Conservation (phyloP, 2,329 filamentous ascomycete species). For the Fulvia fulva region DNA sequence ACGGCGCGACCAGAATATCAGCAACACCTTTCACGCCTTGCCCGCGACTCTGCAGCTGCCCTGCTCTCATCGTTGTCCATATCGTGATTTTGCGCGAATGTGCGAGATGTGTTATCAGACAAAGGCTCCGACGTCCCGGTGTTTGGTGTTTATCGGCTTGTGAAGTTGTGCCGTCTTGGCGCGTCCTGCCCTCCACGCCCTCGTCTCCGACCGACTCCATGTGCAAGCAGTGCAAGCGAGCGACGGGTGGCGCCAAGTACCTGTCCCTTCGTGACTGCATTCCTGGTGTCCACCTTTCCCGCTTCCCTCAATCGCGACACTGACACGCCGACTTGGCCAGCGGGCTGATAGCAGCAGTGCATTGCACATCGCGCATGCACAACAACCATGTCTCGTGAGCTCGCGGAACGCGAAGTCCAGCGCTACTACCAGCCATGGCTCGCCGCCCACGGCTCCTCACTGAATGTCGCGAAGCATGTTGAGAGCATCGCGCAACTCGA, state of each 20-base stretch:
- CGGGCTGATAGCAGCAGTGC: no score
- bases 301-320: background rate
- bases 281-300: background rate
- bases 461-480: slow-evolving; percentile 26
- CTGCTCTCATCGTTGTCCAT: no score
- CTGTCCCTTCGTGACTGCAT: background rate
- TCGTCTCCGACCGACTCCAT: background rate
- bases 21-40: background rate
- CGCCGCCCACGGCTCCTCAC: slow-evolving; percentile 22
- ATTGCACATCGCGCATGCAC: background rate
- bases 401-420: slow-evolving; percentile 6
- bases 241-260: background rate
- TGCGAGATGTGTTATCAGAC: background rate
- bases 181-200: background rate
- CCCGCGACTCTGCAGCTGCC: background rate
- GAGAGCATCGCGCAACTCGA: slow-evolving; percentile 22
- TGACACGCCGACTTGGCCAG: no score
- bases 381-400: background rate
- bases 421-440: slow-evolving; percentile 20
- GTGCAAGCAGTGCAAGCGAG: background rate
- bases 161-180: no score
- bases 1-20: background rate
- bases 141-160: background rate
- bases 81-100: no score
- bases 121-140: background rate